Evolutionary conservation across 2,329 filamentous ascomycete genomes (phyloP).

Genomic region (Tetracladium maxilliforme): DNA sequence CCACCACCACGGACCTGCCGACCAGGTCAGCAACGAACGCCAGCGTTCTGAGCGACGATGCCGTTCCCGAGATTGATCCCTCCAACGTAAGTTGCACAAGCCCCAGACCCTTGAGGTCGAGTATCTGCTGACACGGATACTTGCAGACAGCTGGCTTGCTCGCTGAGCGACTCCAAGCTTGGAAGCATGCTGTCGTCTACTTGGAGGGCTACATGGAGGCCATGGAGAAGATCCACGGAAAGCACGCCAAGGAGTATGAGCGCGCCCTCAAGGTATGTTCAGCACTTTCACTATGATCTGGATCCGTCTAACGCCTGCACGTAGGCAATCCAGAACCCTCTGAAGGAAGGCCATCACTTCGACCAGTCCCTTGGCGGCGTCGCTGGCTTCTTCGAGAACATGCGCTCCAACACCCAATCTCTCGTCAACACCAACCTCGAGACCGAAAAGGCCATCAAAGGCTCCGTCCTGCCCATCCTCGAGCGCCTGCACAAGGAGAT

Average conservation of each 20-base stretch:
- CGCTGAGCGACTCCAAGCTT: slow-evolving; percentile 76
- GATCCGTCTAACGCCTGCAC: too few species aligned
- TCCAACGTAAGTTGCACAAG: slow-evolving; percentile 33
- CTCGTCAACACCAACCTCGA: slow-evolving; percentile 81
- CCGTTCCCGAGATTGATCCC: slow-evolving; percentile 41
- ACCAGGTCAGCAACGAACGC: too few species aligned
- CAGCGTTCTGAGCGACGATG: slow-evolving; percentile 37
- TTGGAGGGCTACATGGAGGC: slow-evolving; percentile 80
- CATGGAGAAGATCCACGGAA: slow-evolving; percentile 74
- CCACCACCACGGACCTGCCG: too few species aligned
- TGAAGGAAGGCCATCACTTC: slow-evolving; percentile 87
- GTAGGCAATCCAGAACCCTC: slow-evolving; percentile 68
- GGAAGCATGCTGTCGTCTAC: slow-evolving; percentile 88
- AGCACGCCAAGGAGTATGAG: slow-evolving; percentile 88
- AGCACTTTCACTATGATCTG: background rate
- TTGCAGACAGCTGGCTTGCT: slow-evolving; percentile 65
- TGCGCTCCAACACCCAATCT: slow-evolving; percentile 77
- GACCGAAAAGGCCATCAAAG: slow-evolving; percentile 82
- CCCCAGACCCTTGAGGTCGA: too few species aligned
- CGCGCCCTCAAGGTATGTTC: slow-evolving; percentile 70
- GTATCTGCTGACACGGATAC: too few species aligned
- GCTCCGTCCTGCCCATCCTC: slow-evolving; percentile 72
- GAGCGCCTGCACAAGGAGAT: slow-evolving; percentile 89
- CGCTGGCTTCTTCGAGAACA: slow-evolving; percentile 83
- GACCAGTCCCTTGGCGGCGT: slow-evolving; percentile 80